Percentiles rank a stretch among this genome's conserved stretches.
Evolutionary conservation across 352 stramenopile genomes (phyloP).

Genomic region (Pythium dissimile): DNA sequence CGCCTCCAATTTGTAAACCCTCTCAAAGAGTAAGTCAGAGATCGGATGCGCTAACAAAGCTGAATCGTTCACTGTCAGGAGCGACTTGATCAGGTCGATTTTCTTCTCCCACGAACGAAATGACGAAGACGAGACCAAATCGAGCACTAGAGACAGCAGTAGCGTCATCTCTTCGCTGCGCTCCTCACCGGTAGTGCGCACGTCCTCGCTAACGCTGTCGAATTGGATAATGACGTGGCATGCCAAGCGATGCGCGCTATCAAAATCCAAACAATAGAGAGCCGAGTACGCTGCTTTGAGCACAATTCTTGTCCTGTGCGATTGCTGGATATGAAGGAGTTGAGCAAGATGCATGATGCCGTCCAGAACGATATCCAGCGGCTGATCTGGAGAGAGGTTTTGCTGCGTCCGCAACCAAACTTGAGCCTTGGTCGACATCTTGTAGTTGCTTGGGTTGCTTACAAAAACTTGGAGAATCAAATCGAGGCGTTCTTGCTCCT

Average conservation of each 20-base stretch:
- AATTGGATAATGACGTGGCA: slow-evolving; percentile 32
- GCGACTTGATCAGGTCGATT: slow-evolving; percentile 8
- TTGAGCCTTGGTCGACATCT: slow-evolving; percentile 34
- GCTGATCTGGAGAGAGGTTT: not conserved
- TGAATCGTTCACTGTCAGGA: slow-evolving; percentile 1
- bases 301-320: slow-evolving; percentile 33
- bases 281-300: slow-evolving; percentile 68
- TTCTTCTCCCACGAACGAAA: slow-evolving; percentile 68
- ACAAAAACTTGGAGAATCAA: slow-evolving; percentile 49
- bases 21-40: slow-evolving; percentile 42
- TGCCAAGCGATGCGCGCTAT: slow-evolving; percentile 48
- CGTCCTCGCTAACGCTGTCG: not conserved
- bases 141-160: slow-evolving; percentile 59
- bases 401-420: slow-evolving; percentile 37
- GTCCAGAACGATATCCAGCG: slow-evolving; percentile 29
- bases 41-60: slow-evolving; percentile 49
- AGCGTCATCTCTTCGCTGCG: slow-evolving; percentile 25
- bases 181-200: not conserved
- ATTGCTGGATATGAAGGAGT: slow-evolving; percentile 38
- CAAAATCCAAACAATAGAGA: slow-evolving; percentile 64
- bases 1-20: slow-evolving; percentile 50
- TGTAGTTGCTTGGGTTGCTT: slow-evolving; percentile 67
- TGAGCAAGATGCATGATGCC: slow-evolving; percentile 49
- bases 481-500: slow-evolving; percentile 29
- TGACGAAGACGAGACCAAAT: slow-evolving; percentile 57